Conservation (phyloP, 2,329 filamentous ascomycete species). For the Uncinocarpus reesii region DNA sequence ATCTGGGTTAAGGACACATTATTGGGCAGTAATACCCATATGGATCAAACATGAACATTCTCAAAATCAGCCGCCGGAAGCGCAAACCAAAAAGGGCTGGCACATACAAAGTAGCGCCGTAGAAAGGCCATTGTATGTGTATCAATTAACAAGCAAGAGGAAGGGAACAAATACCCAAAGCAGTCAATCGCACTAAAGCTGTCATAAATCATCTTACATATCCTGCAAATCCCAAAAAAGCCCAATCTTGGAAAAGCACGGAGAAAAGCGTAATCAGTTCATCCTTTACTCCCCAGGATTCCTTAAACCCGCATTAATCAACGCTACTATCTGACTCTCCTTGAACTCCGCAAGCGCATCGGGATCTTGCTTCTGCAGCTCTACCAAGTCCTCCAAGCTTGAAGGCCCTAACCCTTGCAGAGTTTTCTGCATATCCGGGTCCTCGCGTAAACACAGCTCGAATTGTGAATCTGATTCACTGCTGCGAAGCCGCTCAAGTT, state of each 20-base stretch:
- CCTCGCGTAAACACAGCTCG: constrained; percentile 32
- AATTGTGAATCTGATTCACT: constrained; percentile 35
- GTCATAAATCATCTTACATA: not conserved
- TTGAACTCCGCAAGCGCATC: constrained; percentile 38
- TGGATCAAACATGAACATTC: not conserved
- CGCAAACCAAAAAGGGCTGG: not conserved
- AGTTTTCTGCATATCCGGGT: constrained; percentile 25
- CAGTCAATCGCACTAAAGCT: not conserved
- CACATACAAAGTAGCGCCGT: too few relatives aligned
- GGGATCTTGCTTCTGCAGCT: constrained; percentile 34
- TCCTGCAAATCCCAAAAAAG: not conserved
- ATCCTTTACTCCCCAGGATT: constrained; percentile 11
- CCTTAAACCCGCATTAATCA: constrained; percentile 34
- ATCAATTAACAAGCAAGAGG: not conserved
- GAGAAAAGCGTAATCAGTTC: not conserved
- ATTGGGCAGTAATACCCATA: too few relatives aligned
- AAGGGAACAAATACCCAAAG: not conserved
- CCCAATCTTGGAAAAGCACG: not conserved
- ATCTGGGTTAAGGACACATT: too few relatives aligned
- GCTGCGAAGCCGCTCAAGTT: constrained; percentile 35
- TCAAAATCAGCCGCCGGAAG: too few relatives aligned
- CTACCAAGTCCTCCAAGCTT: constrained; percentile 38
- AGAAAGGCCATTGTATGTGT: too few relatives aligned
- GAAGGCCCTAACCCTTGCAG: constrained; percentile 15
- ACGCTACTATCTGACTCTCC: constrained; percentile 38